A percentile compares a stretch with the other conserved stretches of the same genome.
phyloP scores from a whole-genome alignment of 2,329 filamentous ascomycete species.

The Emergomyces pasteurianus region DNA sequence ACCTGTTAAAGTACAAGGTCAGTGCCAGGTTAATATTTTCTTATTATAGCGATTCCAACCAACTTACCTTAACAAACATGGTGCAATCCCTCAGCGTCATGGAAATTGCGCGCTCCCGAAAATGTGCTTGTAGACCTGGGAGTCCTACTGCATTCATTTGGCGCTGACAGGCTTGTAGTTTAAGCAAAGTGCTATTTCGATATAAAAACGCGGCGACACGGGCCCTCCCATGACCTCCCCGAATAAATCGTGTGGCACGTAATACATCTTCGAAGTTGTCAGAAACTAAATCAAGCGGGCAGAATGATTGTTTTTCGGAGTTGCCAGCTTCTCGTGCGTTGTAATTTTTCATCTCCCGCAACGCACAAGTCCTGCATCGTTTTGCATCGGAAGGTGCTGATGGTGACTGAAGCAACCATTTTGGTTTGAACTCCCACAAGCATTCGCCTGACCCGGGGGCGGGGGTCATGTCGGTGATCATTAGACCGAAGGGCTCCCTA shows the following conservation, averaged over 20 bases:
- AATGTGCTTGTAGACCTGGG: conserved; percentile 23
- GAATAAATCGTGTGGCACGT: conserved; percentile 29
- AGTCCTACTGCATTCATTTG: conserved; percentile 24
- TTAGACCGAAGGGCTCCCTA: conserved; percentile 50
- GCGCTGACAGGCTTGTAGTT: conserved; percentile 24
- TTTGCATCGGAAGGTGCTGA: conserved; percentile 51
- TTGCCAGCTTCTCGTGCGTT: conserved; percentile 20
- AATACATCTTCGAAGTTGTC: conserved; percentile 32
- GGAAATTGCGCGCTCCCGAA: conserved; percentile 48
- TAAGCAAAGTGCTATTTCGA: conserved; percentile 24
- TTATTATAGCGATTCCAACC: background rate
- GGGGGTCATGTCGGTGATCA: conserved; percentile 63
- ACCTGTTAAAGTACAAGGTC: conserved; percentile 17
- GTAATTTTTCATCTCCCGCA: conserved; percentile 38
- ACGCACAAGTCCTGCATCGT: conserved; percentile 65
- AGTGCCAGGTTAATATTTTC: background rate
- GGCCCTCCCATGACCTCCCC: conserved; percentile 19
- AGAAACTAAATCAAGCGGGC: conserved; percentile 53
- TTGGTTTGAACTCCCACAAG: conserved; percentile 68
- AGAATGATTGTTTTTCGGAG: conserved; percentile 37
- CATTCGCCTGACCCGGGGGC: conserved; percentile 20
- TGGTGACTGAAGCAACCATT: conserved; percentile 69
- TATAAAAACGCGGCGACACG: conserved; percentile 24
- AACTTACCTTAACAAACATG: conserved; percentile 52
- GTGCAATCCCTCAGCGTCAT: conserved; percentile 78